Base-by-base conservation (phyloP, 148 eudicot species). In the Cornus florida region DNA sequence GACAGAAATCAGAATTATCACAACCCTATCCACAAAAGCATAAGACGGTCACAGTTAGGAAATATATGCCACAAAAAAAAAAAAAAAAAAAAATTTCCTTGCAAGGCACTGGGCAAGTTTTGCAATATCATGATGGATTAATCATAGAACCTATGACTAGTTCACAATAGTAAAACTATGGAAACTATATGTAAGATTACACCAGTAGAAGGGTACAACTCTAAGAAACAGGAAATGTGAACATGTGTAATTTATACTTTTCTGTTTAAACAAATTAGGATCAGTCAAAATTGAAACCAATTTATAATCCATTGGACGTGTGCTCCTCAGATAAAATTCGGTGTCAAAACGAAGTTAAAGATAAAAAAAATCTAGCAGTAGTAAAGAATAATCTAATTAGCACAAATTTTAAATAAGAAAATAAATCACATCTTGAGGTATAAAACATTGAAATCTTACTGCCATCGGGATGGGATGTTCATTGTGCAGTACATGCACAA, bases 401-500 rank as follows among this genome's bases (percentile, higher is more conserved):
- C 19, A 48, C 17, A 12, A 12, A 53, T 12, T 11, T 16, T 17
- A n/a, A 20, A 62, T 62, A 20, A 17, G 66, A 62, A 5, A 20
- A 62, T 17, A 17, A 20, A 62, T 24, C 48, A 67, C 32, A 64
- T 35, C 60, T 20, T 57, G 3, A 64, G 9, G 66, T n/a, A 53
- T 53, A 35, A 65, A 33, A 56, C 14, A 23, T 62, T 2, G 69
- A 60, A 78, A 74, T 78, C 94, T 96, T 89, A 96, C 99, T 79
- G 97, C 92, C 75, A 92, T 72, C 46, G 90, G 94, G 50, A 89
- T 78, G 6, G 99, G 97, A 70, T 88, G 95, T 79, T 97, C 99
- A 82, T 97, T 97, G 85, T 97, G 99, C 76, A 94, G 81, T 46
- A 91, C 92, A 82, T 90, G 95, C 83, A 97, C 97, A 79, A 85